Evolutionary conservation across 164 flowering plant genomes (phyloP).

Genomic region (Saururus chinensis): DNA sequence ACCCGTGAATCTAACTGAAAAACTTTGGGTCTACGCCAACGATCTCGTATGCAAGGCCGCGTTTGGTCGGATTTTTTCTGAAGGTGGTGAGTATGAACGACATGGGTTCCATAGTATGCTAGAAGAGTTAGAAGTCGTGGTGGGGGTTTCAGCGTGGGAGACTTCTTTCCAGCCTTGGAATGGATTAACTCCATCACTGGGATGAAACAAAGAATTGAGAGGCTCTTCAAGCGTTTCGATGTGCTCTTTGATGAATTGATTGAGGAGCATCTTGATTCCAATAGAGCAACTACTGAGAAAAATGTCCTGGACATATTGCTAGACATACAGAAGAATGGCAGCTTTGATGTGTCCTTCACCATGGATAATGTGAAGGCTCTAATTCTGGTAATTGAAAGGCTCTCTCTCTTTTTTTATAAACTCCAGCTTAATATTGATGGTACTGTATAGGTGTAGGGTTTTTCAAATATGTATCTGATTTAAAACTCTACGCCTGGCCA

Average conservation of each 20-base stretch:
- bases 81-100: background rate
- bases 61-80: slow-evolving; percentile 7
- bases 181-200: slow-evolving; percentile 16
- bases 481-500: too few relatives aligned
- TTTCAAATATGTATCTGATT: too few relatives aligned
- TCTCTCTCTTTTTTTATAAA: background rate
- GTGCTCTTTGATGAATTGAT: slow-evolving; percentile 5
- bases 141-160: slow-evolving; percentile 6
- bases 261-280: slow-evolving; percentile 11
- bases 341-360: slow-evolving; percentile 6
- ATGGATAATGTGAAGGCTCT: slow-evolving; percentile 16
- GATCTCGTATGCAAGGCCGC: slow-evolving; percentile 7
- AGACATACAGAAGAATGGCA: slow-evolving; percentile 3
- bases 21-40: background rate
- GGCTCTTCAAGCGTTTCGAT: slow-evolving; percentile 8
- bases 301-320: slow-evolving; percentile 11
- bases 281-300: background rate
- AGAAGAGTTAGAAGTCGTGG: slow-evolving; percentile 1
- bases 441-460: too few relatives aligned
- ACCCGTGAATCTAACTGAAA: slow-evolving; percentile 4
- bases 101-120: slow-evolving; percentile 1
- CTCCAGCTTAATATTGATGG: too few relatives aligned
- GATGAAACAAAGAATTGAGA: slow-evolving; percentile 1
- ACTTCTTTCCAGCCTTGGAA: slow-evolving; percentile 8
- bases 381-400: slow-evolving; percentile 9